Base-by-base conservation (phyloP, 1,139 yeast species). In the Nematodospora anomalae region DNA sequence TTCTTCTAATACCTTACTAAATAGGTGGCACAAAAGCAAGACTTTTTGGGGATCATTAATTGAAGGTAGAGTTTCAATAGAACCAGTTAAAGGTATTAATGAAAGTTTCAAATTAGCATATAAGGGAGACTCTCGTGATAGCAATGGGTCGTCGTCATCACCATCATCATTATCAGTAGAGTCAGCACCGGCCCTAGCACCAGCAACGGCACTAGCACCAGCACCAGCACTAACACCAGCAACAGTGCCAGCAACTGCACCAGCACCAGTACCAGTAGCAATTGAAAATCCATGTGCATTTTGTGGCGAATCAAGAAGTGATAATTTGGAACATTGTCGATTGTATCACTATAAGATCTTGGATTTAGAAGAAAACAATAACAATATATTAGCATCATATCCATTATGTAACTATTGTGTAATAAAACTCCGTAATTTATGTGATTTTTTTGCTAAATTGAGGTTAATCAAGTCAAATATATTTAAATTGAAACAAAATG, bases 351-450 rank as follows among this genome's bases (percentile, higher is more conserved):
- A 89, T 52, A 83, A 80, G 41, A 53, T 71, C 37, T 52, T 59
- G 32, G 61, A 40, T 14, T 33, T 51, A 40, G 42, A 41, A 13
- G 42, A 37, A 3, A 61, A 57, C 13, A n/a, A n/a, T n/a, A n/a
- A n/a, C n/a, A 46, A 44, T 6, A 55, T 73, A 18, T 47, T 63
- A 22, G 68, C 63, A 11, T 52, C 55, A 34, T 83, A 84, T 51
- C 88, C 95, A n/a, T 66, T 90, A 32, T 92, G 97, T 57, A 83
- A 83, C 47, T 83, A 79, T 53, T 92, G 97, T 62, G 68, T 90
- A 35, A 73, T 82, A 38, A 81, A 88, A 50, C 74, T 89, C 36
- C 75, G 97, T 49, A 79, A 85, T 42, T 79, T 83, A 22, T 81
- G 96, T 64, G 92, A 88, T 45, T 74, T 85, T 50, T 79, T 81